Conservation (phyloP, 345 rosid species). For the Cardamine resedifolia region DNA sequence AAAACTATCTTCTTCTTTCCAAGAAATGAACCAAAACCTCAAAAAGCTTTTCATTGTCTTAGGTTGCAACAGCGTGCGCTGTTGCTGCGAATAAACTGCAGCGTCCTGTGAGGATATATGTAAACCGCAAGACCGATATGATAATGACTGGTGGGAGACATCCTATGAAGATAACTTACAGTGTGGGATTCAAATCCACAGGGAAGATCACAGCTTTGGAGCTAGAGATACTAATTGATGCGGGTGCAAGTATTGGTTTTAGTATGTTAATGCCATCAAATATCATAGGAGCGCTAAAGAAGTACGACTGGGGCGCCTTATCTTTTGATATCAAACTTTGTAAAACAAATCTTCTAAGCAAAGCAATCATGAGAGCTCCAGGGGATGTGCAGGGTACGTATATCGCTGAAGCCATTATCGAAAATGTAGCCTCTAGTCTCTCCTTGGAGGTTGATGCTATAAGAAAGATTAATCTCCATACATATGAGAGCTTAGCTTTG, state of each 20-base stretch:
- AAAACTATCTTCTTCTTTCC: not conserved
- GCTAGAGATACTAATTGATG: conserved; percentile 66
- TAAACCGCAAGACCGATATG: conserved; percentile 83
- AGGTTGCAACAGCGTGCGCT: conserved; percentile 89
- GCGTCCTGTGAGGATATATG: conserved; percentile 69
- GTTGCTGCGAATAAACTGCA: conserved; percentile 70
- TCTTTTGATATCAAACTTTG: conserved; percentile 76
- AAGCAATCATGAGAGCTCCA: conserved; percentile 79
- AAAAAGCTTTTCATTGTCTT: conserved; percentile 13
- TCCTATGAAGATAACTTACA: conserved; percentile 86
- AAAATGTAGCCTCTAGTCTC: conserved; percentile 78
- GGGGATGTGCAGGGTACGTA: conserved; percentile 85
- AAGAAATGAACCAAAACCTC: not conserved
- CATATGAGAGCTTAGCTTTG: conserved; percentile 50
- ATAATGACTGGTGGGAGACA: conserved; percentile 92
- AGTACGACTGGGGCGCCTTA: conserved; percentile 84
- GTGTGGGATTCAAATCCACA: conserved; percentile 74
- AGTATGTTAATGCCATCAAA: conserved; percentile 54
- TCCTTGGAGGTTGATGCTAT: conserved; percentile 65
- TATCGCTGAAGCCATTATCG: conserved; percentile 79
- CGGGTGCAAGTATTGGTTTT: conserved; percentile 50
- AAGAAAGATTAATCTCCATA: conserved; percentile 72
- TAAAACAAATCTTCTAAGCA: conserved; percentile 73
- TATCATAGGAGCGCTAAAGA: conserved; percentile 47
- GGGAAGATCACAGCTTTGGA: conserved; percentile 83